Base-by-base conservation (phyloP, 192 early-diverging fungal species). In the Coemansia sp. region DNA sequence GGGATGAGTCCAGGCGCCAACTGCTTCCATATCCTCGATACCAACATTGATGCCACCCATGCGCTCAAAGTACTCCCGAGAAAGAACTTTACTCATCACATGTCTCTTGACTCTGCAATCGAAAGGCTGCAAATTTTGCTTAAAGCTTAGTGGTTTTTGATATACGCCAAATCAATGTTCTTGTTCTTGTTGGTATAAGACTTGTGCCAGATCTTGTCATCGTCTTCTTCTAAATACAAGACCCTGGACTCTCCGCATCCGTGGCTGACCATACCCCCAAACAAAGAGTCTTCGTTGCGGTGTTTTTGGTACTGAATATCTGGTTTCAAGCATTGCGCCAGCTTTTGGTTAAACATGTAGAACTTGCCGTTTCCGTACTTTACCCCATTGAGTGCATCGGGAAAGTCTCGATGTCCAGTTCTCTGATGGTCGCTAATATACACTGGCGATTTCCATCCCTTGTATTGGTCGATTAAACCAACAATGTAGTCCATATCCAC, bases 1-100 rank as follows among this genome's bases (percentile, higher is more conserved):
- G 89, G 85, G 5, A 93, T 96, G 60, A 89, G 87, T 14, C 91
- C 91, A 5, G 95, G 96, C 3, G 92, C 96, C 30, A 87, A 92
- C 55, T 88, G 91, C 66, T 81, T 90, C 50, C 92, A 96, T 54
- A 82, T 98, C 18, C 79, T 96, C 28, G 96, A 96, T 58, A 79
- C 91, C 15, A 86, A 87, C 43, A 80, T 96, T 59, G 93, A 96
- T 56, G 19, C 57, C 2, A 82, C 83, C 0, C 82, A 86, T 56
- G 94, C 96, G 47, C 87, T 98, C 23, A 85, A 86, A 23, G 94
- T 94, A 1, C 84, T 86, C 42, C 91, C 90, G 13, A 78, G 93
- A 28, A 85, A 85, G n/a, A 93, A 91, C 80, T 86, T 97, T 47
- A 92, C 86, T 6, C 84, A 88, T 41, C 93, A 97, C 57, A 79